Evolutionary conservation across 805 yeast species (phyloP).

Genomic region (Starmerella powellii): DNA sequence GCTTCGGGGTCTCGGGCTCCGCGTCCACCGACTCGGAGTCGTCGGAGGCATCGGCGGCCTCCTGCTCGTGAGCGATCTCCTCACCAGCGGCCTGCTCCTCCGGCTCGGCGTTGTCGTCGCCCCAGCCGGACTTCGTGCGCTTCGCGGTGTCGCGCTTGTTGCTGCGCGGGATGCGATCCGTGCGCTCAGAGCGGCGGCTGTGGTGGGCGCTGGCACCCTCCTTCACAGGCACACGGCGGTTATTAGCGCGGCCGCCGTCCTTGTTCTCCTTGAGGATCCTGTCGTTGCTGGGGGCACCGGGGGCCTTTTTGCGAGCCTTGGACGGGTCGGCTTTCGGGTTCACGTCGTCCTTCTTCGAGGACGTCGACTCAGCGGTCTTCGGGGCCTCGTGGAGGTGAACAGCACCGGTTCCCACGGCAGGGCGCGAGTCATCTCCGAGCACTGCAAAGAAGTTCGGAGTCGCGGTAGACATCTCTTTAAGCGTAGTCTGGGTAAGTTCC

Average conservation of each 20-base stretch:
- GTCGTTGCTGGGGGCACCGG: conserved; percentile 63
- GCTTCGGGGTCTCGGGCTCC: conserved; percentile 37
- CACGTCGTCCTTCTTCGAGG: conserved; percentile 60
- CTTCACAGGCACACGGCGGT: conserved; percentile 36
- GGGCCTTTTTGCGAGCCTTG: conserved; percentile 41
- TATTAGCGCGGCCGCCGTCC: conserved; percentile 43
- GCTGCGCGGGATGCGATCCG: conserved; percentile 78
- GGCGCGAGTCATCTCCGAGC: conserved; percentile 19
- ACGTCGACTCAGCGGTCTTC: conserved; percentile 52
- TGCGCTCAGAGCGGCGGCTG: conserved; percentile 42
- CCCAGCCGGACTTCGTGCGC: conserved; percentile 80
- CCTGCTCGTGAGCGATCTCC: conserved; percentile 32
- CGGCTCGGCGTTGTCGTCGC: conserved; percentile 62
- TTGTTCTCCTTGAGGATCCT: conserved; percentile 66
- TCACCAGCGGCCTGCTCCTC: conserved; percentile 47
- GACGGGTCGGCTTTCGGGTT: conserved; percentile 49
- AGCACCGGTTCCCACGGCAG: conserved; percentile 17
- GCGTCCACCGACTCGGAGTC: conserved; percentile 32
- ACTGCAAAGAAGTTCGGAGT: conserved; percentile 23
- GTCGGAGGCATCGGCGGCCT: conserved; percentile 30
- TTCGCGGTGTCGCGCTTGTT: conserved; percentile 76
- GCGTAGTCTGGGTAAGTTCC: not conserved
- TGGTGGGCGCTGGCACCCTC: conserved; percentile 44
- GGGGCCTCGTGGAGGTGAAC: conserved; percentile 29
- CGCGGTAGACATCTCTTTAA: conserved; percentile 16